A percentile compares a stretch with the other conserved stretches of the same genome.
phyloP scores from a whole-genome alignment of 2,329 filamentous ascomycete species.

The Orbilia oligospora region DNA sequence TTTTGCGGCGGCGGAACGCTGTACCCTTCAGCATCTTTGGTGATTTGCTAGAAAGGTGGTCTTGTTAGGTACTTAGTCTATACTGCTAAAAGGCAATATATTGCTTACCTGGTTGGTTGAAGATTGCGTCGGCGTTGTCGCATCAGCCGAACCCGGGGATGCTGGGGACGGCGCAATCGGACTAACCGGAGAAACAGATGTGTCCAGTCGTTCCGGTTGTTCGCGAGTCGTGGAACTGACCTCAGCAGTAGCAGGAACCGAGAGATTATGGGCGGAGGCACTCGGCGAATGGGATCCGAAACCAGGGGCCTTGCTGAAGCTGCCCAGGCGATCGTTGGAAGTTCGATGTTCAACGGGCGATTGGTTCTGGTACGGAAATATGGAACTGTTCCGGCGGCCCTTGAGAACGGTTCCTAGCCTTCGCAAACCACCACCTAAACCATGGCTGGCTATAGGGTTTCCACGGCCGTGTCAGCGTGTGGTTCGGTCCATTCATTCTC shows the following conservation, averaged over 20 bases:
- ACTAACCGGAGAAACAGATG: slow-evolving; percentile 27
- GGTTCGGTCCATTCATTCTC: neutral
- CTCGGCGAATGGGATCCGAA: slow-evolving; percentile 49
- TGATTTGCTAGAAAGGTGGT: slow-evolving; percentile 64
- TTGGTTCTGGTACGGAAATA: slow-evolving; percentile 61
- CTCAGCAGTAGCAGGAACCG: slow-evolving; percentile 39
- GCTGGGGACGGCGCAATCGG: slow-evolving; percentile 26
- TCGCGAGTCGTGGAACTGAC: slow-evolving; percentile 29
- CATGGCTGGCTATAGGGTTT: slow-evolving; percentile 22
- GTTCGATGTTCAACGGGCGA: slow-evolving; percentile 61
- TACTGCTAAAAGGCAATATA: neutral
- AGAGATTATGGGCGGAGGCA: slow-evolving; percentile 55
- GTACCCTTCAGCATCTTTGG: slow-evolving; percentile 82
- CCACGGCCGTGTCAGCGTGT: neutral
- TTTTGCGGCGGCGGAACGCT: slow-evolving; percentile 77
- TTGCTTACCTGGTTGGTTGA: slow-evolving; percentile 47
- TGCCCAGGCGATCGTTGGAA: slow-evolving; percentile 55
- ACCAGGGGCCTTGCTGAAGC: slow-evolving; percentile 36
- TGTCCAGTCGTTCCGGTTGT: slow-evolving; percentile 43
- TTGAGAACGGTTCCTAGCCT: slow-evolving; percentile 65
- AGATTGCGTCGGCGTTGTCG: slow-evolving; percentile 38
- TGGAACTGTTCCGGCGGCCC: slow-evolving; percentile 63
- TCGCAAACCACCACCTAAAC: slow-evolving; percentile 62
- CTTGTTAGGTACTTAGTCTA: neutral
- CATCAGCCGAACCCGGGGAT: slow-evolving; percentile 42